A percentile compares a stretch with the other conserved stretches of the same genome.
phyloP scores from a whole-genome alignment of 2,329 filamentous ascomycete genomes.

The Stachybotrys chlorohalonatus region DNA sequence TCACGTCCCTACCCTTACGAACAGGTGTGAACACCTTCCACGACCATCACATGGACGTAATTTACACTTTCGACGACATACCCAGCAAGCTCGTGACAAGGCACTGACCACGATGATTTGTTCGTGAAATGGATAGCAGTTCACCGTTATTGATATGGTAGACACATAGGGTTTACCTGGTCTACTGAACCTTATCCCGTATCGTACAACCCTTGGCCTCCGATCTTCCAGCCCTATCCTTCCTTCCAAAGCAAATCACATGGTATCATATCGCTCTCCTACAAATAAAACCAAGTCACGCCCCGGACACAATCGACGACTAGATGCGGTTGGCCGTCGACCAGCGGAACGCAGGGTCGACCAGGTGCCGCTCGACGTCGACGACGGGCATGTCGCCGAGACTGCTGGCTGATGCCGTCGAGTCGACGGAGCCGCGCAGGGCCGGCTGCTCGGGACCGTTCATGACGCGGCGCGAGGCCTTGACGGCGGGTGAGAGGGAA shows the following conservation, averaged over 20 bases:
- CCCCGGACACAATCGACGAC: neutral
- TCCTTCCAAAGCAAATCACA: neutral
- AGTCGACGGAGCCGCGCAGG: constrained; percentile 1
- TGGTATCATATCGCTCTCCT: neutral
- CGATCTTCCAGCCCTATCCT: no score
- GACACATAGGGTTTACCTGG: no score
- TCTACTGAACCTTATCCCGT: no score
- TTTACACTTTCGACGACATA: no score
- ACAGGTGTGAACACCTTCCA: no score
- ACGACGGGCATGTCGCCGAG: constrained; percentile 1
- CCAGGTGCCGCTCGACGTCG: neutral
- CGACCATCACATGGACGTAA: no score
- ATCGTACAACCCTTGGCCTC: no score
- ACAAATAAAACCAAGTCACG: neutral
- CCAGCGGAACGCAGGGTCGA: constrained; percentile 1
- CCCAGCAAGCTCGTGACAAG: no score
- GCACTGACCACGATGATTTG: no score
- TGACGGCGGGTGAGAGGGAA: constrained; percentile 1
- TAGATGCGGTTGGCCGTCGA: constrained; percentile 2
- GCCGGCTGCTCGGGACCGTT: neutral
- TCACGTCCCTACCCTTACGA: no score
- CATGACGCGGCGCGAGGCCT: constrained; percentile 1
- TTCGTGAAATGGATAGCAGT: no score
- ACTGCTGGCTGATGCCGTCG: neutral
- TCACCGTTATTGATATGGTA: no score